phyloP scores from a whole-genome alignment of 2,329 filamentous ascomycete genomes.

The Colletotrichum shisoi region DNA sequence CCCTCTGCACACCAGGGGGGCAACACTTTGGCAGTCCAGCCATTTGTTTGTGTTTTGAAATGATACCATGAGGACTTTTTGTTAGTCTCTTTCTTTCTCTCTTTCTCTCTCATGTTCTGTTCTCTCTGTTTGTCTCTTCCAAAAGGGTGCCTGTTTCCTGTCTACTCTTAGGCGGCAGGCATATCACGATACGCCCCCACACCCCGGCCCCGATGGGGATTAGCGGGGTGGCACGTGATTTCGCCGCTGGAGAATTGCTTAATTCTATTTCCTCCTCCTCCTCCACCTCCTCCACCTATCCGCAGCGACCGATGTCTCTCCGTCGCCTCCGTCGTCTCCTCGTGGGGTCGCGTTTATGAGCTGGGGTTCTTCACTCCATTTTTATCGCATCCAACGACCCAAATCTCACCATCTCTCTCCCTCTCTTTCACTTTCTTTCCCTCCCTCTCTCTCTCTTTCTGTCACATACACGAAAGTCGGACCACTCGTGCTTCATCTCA shows the following conservation, averaged over 20 bases:
- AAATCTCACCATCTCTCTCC: not conserved
- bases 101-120: no score
- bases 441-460: not conserved
- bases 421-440: no score
- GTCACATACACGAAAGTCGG: not conserved
- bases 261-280: no score
- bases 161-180: not conserved
- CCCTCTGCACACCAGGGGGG: not conserved
- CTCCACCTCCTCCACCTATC: no score
- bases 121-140: no score
- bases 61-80: not conserved
- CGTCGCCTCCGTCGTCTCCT: not conserved
- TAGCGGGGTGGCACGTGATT: conserved; percentile 23
- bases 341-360: not conserved
- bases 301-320: not conserved
- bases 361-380: conserved; percentile 23
- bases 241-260: not conserved
- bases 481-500: not conserved
- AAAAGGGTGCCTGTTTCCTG: no score
- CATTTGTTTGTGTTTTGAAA: not conserved
- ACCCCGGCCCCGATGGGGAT: not conserved
- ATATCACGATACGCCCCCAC: not conserved
- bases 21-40: not conserved
- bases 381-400: not conserved
- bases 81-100: not conserved